phyloP scores from a whole-genome alignment of 306 rosid species.

The Fragaria ananassa region DNA sequence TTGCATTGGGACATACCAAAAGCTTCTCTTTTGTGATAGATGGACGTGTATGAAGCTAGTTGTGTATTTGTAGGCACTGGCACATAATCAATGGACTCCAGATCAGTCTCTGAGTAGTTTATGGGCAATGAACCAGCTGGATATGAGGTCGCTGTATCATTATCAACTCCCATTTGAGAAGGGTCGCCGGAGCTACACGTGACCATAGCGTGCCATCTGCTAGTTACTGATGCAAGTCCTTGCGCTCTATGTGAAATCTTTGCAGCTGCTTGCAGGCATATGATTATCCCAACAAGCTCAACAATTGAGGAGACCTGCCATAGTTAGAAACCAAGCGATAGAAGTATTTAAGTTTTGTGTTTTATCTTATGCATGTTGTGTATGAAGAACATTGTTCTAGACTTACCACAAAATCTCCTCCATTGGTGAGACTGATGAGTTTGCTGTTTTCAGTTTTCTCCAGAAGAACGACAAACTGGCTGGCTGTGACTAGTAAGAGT shows the following conservation, averaged over 20 bases:
- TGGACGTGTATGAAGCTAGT: conserved; percentile 36
- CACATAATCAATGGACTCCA: conserved; percentile 33
- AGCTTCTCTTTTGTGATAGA: conserved; percentile 42
- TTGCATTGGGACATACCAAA: conserved; percentile 29
- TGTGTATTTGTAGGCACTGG: conserved; percentile 37
- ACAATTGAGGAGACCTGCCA: conserved; percentile 38
- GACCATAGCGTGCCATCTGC: conserved; percentile 53
- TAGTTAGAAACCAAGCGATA: neutral
- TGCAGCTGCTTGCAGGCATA: conserved; percentile 43
- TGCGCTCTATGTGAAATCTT: conserved; percentile 50
- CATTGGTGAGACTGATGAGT: conserved; percentile 36
- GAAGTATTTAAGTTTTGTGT: neutral
- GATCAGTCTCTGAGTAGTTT: conserved; percentile 38
- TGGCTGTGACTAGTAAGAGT: conserved; percentile 38
- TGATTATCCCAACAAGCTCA: conserved; percentile 42
- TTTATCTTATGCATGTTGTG: neutral
- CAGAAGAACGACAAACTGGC: conserved; percentile 36
- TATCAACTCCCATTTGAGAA: conserved; percentile 11
- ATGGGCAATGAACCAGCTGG: conserved; percentile 13
- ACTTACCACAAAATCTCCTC: conserved; percentile 50
- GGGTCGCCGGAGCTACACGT: conserved; percentile 34
- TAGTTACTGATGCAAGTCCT: conserved; percentile 38
- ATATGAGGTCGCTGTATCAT: neutral
- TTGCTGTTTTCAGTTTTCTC: conserved; percentile 31
- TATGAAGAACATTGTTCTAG: neutral